Evolutionary conservation across 345 rosid genomes (phyloP).

Genomic region (Boechera retrofracta): DNA sequence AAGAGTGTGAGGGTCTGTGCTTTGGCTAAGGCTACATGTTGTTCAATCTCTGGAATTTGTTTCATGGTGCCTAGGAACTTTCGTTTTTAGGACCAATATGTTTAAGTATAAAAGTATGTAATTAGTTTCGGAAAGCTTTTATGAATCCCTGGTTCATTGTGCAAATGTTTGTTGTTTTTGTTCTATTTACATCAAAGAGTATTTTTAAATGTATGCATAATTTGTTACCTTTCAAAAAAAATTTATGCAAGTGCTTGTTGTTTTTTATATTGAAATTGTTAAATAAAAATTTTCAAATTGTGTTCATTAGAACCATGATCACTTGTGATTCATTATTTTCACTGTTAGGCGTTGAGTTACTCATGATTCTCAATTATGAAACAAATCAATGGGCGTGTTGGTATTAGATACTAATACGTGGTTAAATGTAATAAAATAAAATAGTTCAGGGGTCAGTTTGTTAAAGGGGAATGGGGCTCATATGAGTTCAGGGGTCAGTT

Average conservation of each 20-base stretch:
- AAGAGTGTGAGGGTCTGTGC: not conserved
- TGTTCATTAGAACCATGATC: too few relatives aligned
- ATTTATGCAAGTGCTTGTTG: not conserved
- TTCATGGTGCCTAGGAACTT: not conserved
- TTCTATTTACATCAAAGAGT: not conserved
- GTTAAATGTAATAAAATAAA: too few relatives aligned
- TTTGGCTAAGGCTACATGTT: not conserved
- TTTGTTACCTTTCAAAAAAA: not conserved
- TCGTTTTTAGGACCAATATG: not conserved
- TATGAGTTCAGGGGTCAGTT: too few relatives aligned
- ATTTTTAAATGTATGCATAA: not conserved
- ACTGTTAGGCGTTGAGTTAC: too few relatives aligned
- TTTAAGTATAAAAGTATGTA: not conserved
- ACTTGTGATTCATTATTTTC: too few relatives aligned
- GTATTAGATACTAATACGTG: too few relatives aligned
- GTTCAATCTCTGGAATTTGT: not conserved
- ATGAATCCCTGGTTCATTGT: not conserved
- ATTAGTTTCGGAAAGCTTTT: not conserved
- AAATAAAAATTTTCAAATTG: rapidly evolving
- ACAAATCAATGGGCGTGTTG: too few relatives aligned
- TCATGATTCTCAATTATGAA: too few relatives aligned
- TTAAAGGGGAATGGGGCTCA: too few relatives aligned
- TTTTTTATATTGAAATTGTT: not conserved
- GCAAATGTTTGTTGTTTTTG: not conserved
- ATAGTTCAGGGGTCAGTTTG: too few relatives aligned